Percentiles rank a stretch among this genome's conserved stretches.
Conservation (phyloP, 495 filamentous ascomycete genomes). For the Penicillium cataractarum region DNA sequence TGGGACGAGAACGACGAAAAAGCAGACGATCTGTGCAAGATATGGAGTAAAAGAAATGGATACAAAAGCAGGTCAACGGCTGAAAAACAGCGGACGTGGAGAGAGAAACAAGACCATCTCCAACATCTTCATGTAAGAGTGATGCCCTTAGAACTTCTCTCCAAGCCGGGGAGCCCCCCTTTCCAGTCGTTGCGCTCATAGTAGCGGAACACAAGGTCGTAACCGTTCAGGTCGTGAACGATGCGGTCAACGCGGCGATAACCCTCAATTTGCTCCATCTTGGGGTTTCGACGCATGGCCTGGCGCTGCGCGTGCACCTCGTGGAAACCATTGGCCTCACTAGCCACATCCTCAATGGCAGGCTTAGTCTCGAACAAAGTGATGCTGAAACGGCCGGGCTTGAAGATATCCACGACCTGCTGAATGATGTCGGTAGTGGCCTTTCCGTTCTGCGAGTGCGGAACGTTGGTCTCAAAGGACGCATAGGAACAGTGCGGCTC, state of each 20-base stretch:
- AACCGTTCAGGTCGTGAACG: constrained; percentile 96
- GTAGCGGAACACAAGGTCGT: constrained; percentile 95
- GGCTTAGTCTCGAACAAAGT: constrained; percentile 94
- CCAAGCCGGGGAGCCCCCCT: constrained; percentile 75
- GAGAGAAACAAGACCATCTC: constrained; percentile 12
- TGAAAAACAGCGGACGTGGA: constrained; percentile 23
- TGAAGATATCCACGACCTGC: constrained; percentile 94
- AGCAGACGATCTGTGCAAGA: constrained; percentile 8
- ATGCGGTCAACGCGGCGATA: constrained; percentile 93
- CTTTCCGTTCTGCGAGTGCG: constrained; percentile 83
- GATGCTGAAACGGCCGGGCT: constrained; percentile 93
- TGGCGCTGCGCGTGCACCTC: constrained; percentile 51
- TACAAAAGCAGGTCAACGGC: constrained; percentile 12
- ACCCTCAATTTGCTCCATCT: constrained; percentile 82
- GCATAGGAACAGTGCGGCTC: constrained; percentile 99
- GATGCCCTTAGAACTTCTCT: constrained; percentile 49
- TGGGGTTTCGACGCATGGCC: constrained; percentile 56
- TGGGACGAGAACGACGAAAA: not conserved
- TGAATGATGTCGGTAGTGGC: constrained; percentile 88
- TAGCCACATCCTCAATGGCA: constrained; percentile 42
- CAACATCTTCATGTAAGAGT: constrained; percentile 1
- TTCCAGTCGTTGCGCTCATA: constrained; percentile 94
- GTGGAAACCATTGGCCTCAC: constrained; percentile 39
- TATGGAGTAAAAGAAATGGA: constrained; percentile 5
- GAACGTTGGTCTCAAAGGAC: constrained; percentile 98